phyloP scores from a whole-genome alignment of 2,329 filamentous ascomycete species.

The Paecilomyces fulvus region DNA sequence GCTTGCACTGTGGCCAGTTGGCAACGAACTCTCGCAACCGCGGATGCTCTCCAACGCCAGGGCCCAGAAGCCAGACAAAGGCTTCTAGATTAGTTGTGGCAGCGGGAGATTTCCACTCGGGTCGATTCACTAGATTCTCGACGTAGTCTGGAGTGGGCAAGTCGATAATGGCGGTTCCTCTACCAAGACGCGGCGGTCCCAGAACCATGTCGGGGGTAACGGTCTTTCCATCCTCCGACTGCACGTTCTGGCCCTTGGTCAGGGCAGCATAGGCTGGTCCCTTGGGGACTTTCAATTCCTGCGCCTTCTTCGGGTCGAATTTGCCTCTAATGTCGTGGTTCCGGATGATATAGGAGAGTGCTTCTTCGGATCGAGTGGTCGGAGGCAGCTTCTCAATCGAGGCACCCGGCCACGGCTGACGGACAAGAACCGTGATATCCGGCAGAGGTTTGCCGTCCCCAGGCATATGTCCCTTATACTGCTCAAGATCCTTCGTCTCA shows the following conservation, averaged over 20 bases:
- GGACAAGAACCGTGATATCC: constrained; percentile 62
- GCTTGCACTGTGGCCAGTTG: constrained; percentile 53
- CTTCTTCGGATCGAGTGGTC: constrained; percentile 56
- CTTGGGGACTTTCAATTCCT: constrained; percentile 53
- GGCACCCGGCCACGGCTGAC: constrained; percentile 71
- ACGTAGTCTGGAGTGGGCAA: constrained; percentile 65
- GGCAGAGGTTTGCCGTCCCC: constrained; percentile 44
- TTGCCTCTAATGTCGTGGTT: constrained; percentile 69
- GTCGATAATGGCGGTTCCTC: constrained; percentile 72
- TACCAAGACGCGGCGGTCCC: constrained; percentile 56
- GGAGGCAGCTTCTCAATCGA: constrained; percentile 57
- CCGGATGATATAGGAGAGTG: constrained; percentile 81
- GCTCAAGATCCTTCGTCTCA: constrained; percentile 54
- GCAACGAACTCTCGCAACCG: constrained; percentile 62
- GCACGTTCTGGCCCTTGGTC: constrained; percentile 54
- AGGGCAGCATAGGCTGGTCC: constrained; percentile 54
- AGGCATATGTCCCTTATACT: constrained; percentile 61
- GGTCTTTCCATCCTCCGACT: constrained; percentile 54
- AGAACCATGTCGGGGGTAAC: constrained; percentile 86
- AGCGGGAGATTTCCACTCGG: constrained; percentile 60
- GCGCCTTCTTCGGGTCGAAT: constrained; percentile 62
- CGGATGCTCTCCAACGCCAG: constrained; percentile 54
- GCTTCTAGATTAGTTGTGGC: constrained; percentile 60
- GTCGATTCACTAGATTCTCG: constrained; percentile 56
- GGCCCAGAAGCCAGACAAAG: constrained; percentile 76